Evolutionary conservation across 2,329 filamentous ascomycete genomes (phyloP).

Genomic region (Aureobasidium sp.): DNA sequence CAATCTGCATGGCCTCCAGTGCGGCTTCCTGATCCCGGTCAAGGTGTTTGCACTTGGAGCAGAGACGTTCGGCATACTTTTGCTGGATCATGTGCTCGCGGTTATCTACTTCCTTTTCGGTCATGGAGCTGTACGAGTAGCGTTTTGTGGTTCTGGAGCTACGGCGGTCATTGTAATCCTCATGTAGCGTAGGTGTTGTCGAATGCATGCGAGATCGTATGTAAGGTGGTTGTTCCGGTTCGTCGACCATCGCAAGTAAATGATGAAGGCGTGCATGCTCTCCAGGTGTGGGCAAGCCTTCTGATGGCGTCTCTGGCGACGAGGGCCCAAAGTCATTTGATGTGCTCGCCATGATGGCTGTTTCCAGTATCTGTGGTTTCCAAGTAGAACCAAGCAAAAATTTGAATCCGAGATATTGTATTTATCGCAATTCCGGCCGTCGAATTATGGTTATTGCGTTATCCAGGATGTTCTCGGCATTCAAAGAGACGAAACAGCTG

Average conservation of each 20-base stretch:
- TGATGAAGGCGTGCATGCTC: conserved; percentile 4
- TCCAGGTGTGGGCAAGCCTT: background rate
- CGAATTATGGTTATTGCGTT: background rate
- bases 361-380: background rate
- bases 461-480: background rate
- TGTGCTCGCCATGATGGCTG: background rate
- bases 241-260: background rate
- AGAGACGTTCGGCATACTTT: background rate
- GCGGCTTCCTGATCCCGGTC: conserved; percentile 8
- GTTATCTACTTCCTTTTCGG: conserved; percentile 2
- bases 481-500: background rate
- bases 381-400: background rate
- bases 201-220: background rate
- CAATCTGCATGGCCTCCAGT: background rate
- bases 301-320: background rate
- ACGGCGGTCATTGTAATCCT: background rate
- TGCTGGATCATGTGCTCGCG: conserved; percentile 2
- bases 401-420: no score
- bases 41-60: background rate
- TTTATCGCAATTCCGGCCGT: background rate
- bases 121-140: conserved; percentile 1
- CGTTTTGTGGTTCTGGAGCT: conserved; percentile 1
- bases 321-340: background rate
- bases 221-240: background rate
- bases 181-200: background rate